phyloP scores from a whole-genome alignment of 2,329 filamentous ascomycete species.

The Colletotrichum higginsianum region DNA sequence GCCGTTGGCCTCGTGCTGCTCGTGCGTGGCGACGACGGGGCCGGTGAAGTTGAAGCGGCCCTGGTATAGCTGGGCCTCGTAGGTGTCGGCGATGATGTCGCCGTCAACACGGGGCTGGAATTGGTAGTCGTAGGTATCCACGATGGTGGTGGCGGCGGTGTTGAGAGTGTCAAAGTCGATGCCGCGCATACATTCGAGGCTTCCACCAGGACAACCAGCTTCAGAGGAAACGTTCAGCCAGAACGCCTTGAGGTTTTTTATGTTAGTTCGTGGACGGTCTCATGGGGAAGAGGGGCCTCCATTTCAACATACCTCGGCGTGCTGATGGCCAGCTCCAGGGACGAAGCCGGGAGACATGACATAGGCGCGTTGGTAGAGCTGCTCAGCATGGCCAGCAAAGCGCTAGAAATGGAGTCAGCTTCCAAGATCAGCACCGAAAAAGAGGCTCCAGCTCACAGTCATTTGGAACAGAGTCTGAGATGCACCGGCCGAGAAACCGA shows the following conservation, averaged over 20 bases:
- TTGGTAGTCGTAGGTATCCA: slow-evolving; percentile 19
- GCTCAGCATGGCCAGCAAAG: slow-evolving; percentile 38
- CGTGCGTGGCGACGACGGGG: slow-evolving; percentile 41
- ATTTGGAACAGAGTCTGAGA: slow-evolving; percentile 63
- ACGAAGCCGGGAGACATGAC: slow-evolving; percentile 32
- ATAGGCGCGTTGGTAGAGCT: slow-evolving; percentile 24
- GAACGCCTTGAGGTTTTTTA: not conserved
- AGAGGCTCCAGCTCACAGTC: slow-evolving; percentile 59
- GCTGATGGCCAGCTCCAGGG: slow-evolving; percentile 26
- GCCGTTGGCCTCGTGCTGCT: slow-evolving; percentile 64
- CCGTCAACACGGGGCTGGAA: slow-evolving; percentile 57
- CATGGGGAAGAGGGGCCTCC: too few relatives aligned
- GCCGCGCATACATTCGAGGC: slow-evolving; percentile 22
- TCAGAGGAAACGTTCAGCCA: slow-evolving; percentile 29
- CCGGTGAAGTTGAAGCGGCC: slow-evolving; percentile 48
- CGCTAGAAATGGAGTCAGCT: slow-evolving; percentile 12
- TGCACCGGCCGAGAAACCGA: slow-evolving; percentile 67
- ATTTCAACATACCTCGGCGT: slow-evolving; percentile 25
- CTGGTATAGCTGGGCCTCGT: slow-evolving; percentile 48
- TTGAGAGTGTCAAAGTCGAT: slow-evolving; percentile 32
- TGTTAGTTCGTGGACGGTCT: not conserved
- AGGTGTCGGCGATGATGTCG: slow-evolving; percentile 49
- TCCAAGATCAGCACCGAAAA: not conserved
- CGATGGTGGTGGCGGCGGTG: slow-evolving; percentile 21
- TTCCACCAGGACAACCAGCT: slow-evolving; percentile 18